phyloP scores from a whole-genome alignment of 2,329 filamentous ascomycete genomes.

The Phoma sp. region DNA sequence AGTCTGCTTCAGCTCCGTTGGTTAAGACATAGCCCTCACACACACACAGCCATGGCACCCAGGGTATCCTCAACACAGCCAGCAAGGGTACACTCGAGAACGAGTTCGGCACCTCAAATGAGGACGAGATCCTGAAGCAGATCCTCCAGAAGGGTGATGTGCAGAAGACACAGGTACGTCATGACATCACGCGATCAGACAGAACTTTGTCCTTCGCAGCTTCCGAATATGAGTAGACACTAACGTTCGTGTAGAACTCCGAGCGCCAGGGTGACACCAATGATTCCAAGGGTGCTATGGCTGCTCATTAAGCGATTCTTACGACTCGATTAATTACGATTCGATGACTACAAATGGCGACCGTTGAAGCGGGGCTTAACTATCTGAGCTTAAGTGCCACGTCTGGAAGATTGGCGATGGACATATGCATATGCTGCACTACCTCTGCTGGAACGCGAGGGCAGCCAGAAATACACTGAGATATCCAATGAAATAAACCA shows the following conservation, averaged over 20 bases:
- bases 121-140: constrained; percentile 80
- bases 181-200: neutral
- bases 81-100: constrained; percentile 77
- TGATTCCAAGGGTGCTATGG: constrained; percentile 46
- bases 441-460: constrained; percentile 30
- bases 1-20: constrained; percentile 45
- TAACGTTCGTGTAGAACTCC: constrained; percentile 39
- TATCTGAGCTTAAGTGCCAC: constrained; percentile 10
- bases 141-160: constrained; percentile 77
- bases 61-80: constrained; percentile 78
- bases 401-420: constrained; percentile 21
- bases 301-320: constrained; percentile 36
- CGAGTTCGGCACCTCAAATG: constrained; percentile 82
- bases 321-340: constrained; percentile 22
- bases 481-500: constrained; percentile 24
- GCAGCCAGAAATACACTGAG: constrained; percentile 16
- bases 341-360: constrained; percentile 28
- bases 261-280: constrained; percentile 54
- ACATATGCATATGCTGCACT: constrained; percentile 20
- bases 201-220: neutral
- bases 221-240: neutral
- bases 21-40: neutral
- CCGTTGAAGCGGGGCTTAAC: constrained; percentile 6
- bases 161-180: constrained; percentile 11
- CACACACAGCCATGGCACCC: constrained; percentile 74